Evolutionary conservation across 2,329 filamentous ascomycete species (phyloP), one percentile per base, ranked within the genome.

Genomic region (Fusarium odoratissimum): DNA sequence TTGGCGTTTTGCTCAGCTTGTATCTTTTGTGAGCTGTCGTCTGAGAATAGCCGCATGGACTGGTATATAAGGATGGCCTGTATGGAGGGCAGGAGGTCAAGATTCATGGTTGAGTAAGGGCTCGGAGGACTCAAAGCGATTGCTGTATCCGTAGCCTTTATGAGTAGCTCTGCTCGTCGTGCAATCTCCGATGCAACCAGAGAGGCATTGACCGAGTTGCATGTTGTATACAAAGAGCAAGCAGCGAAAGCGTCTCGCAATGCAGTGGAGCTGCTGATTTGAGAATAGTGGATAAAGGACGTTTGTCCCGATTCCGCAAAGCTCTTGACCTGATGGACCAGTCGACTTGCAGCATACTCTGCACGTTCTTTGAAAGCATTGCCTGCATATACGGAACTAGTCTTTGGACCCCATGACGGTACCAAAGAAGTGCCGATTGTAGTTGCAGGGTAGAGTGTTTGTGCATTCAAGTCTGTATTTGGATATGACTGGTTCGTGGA

Each of bases 351-450:
- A 3, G n/a, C 46, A 9, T 49, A 33, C 21, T 49, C 30, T 49
- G 46, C 46, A 1, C 46, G 46, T 2, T 23, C 46, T 3, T 23
- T 49, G 0, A 33, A 7, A 19, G 46, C 5, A 17, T 33, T 33
- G 30, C 6, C 19, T 19, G 8, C 23, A 8, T 49, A 33, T 1
- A 33, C 30, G 3, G 21, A 16, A 6, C 11, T 33, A 1, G 13
- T 33, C 2, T 1, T 11, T 5, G 5, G 9, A 0, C 3, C 5
- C 3, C 23, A 28, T 2, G 6, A 17, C 1, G 21, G 30, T n/a
- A 17, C 2, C 8, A 48, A 8, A 10, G 28, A 6, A 2, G 19
- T 12, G 11, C 9, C 10, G 9, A 48, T 17, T 0, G 19, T 3
- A 14, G 13, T 14, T 7, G 6, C 17, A 9, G 3, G 4, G 21